Percentiles rank a stretch among this genome's conserved stretches.
phyloP scores from a whole-genome alignment of 2,329 filamentous ascomycete genomes.

The Onygena corvina region DNA sequence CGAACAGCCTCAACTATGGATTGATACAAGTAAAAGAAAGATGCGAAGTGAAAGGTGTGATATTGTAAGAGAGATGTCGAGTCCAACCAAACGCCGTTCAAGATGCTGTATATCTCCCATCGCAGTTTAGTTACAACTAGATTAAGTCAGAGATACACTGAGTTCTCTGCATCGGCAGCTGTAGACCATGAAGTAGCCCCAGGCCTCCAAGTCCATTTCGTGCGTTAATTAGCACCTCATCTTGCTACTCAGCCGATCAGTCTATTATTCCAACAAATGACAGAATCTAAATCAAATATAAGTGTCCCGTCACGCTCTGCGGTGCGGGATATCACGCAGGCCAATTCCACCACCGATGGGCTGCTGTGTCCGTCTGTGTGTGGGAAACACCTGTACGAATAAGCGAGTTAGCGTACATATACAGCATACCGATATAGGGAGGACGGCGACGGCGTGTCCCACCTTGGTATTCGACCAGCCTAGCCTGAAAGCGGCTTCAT shows the following conservation, averaged over 20 bases:
- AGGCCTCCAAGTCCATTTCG: too few species aligned
- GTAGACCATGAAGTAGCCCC: too few species aligned
- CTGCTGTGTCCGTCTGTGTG: conserved; percentile 47
- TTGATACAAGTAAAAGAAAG: too few species aligned
- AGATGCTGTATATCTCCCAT: neutral
- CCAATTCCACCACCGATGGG: conserved; percentile 74
- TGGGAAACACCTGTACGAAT: conserved; percentile 42
- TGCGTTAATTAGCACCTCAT: neutral
- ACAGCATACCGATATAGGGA: neutral
- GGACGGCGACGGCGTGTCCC: conserved; percentile 19
- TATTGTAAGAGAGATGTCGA: neutral
- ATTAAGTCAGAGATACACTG: too few species aligned
- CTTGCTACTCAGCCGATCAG: neutral
- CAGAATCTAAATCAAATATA: conserved; percentile 48
- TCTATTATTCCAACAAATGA: conserved; percentile 54
- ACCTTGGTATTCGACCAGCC: conserved; percentile 95
- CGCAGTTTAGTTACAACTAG: neutral
- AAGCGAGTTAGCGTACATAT: conserved; percentile 14
- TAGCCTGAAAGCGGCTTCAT: conserved; percentile 83
- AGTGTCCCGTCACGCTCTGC: conserved; percentile 40
- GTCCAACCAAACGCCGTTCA: neutral
- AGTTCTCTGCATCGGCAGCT: too few species aligned
- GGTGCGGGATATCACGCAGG: conserved; percentile 54
- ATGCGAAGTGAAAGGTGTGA: neutral
- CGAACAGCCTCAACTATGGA: too few species aligned